phyloP scores from a whole-genome alignment of 1,139 yeast genomes.

The Kodamaea fungicola region DNA sequence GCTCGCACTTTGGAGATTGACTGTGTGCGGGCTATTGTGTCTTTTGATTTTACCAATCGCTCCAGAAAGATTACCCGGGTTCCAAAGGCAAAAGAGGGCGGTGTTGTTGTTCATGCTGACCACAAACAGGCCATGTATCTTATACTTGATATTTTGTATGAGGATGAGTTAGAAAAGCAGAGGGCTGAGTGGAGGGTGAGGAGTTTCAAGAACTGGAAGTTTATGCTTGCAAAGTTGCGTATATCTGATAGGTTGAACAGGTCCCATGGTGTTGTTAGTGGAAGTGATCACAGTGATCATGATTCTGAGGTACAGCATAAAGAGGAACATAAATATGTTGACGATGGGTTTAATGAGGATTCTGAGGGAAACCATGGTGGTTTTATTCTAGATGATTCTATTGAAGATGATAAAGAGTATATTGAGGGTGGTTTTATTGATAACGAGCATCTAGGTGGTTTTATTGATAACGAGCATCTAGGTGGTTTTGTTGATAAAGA shows the following conservation, averaged over 20 bases:
- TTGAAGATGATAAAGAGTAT: not conserved
- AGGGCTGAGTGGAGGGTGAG: slow-evolving; percentile 43
- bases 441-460: too few species aligned
- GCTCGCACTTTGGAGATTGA: slow-evolving; percentile 70
- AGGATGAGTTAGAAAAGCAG: slow-evolving; percentile 51
- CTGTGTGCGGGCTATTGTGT: slow-evolving; percentile 83
- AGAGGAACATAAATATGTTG: too few species aligned
- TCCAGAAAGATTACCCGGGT: slow-evolving; percentile 21
- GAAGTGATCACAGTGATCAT: slow-evolving; percentile 3
- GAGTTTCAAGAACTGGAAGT: slow-evolving; percentile 71
- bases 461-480: not conserved
- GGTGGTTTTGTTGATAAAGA: slow-evolving; percentile 7
- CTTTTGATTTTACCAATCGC: slow-evolving; percentile 62
- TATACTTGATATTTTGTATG: slow-evolving; percentile 53
- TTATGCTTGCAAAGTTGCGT: slow-evolving; percentile 64
- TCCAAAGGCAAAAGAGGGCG: slow-evolving; percentile 69
- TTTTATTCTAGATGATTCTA: not conserved
- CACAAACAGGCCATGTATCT: slow-evolving; percentile 62
- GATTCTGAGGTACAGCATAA: too few species aligned
- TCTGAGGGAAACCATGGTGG: slow-evolving; percentile 7
- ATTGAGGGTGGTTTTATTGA: too few species aligned
- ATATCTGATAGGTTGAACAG: slow-evolving; percentile 65
- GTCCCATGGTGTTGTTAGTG: slow-evolving; percentile 58
- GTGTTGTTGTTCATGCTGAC: slow-evolving; percentile 69
- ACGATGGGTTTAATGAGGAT: slow-evolving; percentile 7